Evolutionary conservation across 2,329 filamentous ascomycete genomes (phyloP).

Genomic region (Akanthomyces dipterigenus): DNA sequence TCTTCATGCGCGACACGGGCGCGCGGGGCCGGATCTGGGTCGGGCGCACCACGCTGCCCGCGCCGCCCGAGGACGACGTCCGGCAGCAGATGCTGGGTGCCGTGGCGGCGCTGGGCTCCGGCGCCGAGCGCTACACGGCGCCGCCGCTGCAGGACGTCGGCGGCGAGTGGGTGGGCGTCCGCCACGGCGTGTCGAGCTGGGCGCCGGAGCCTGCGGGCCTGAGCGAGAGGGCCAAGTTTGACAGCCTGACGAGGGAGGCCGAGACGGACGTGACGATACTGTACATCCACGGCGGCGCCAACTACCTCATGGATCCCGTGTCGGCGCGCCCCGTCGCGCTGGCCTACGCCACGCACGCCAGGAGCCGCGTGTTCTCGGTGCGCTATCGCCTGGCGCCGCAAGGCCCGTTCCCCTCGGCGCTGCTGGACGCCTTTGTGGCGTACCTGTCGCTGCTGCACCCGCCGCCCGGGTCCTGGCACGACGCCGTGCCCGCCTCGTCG

Average conservation of each 20-base stretch:
- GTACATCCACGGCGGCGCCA: conserved; percentile 10
- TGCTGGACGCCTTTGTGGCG: conserved; percentile 59
- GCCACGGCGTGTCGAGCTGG: not conserved
- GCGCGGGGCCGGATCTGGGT: conserved; percentile 67
- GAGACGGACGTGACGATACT: not conserved
- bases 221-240: conserved; percentile 2
- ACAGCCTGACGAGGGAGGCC: not conserved
- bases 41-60: conserved; percentile 49
- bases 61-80: conserved; percentile 34
- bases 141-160: not conserved
- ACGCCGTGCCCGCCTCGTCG: conserved; percentile 48
- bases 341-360: not conserved
- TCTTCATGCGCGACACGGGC: conserved; percentile 24
- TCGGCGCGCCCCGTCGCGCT: not conserved
- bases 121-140: not conserved
- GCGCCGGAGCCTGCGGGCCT: not conserved
- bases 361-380: conserved; percentile 7
- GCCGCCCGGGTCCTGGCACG: conserved; percentile 53
- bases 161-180: conserved; percentile 10
- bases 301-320: conserved; percentile 9
- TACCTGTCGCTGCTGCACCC: conserved; percentile 64
- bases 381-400: conserved; percentile 54
- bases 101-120: not conserved
- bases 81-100: not conserved
- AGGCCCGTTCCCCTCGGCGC: conserved; percentile 59